Conservation (phyloP, 441 rosid species). For the Adansonia gregorii region DNA sequence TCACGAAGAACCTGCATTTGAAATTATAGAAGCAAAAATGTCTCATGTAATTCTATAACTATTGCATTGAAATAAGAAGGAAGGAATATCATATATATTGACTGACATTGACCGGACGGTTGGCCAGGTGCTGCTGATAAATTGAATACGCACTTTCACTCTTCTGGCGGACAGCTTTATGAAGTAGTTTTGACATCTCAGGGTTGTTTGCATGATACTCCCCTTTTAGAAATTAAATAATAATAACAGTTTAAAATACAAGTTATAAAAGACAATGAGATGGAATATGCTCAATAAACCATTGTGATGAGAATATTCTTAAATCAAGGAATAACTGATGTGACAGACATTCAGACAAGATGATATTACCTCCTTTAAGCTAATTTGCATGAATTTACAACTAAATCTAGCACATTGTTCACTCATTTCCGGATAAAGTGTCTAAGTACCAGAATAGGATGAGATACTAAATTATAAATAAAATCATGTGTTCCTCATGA, state of each 20-base stretch:
- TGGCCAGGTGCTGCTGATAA: constrained; percentile 97
- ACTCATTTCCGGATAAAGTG: constrained; percentile 17
- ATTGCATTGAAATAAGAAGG: not conserved
- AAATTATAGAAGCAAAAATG: constrained; percentile 25
- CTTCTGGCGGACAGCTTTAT: constrained; percentile 98
- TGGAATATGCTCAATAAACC: not conserved
- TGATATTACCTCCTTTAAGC: not conserved
- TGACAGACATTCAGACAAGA: constrained; percentile 13
- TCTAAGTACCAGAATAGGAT: not conserved
- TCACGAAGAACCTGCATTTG: constrained; percentile 88
- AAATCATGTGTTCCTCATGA: not conserved
- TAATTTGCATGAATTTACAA: constrained; percentile 6
- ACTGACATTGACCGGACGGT: constrained; percentile 92
- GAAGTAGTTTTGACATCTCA: constrained; percentile 97
- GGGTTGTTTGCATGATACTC: constrained; percentile 99
- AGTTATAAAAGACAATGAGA: constrained; percentile 16
- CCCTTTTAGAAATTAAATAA: constrained; percentile 46
- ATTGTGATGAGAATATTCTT: constrained; percentile 3
- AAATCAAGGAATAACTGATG: not conserved
- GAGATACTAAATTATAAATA: constrained; percentile 17
- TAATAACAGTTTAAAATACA: constrained; percentile 17
- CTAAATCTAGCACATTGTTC: constrained; percentile 18
- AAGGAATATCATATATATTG: constrained; percentile 11
- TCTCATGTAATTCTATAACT: constrained; percentile 20
- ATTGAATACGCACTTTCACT: constrained; percentile 89